phyloP scores from a whole-genome alignment of 192 early-diverging fungal species.

The Phycomyces blakesleeanus region DNA sequence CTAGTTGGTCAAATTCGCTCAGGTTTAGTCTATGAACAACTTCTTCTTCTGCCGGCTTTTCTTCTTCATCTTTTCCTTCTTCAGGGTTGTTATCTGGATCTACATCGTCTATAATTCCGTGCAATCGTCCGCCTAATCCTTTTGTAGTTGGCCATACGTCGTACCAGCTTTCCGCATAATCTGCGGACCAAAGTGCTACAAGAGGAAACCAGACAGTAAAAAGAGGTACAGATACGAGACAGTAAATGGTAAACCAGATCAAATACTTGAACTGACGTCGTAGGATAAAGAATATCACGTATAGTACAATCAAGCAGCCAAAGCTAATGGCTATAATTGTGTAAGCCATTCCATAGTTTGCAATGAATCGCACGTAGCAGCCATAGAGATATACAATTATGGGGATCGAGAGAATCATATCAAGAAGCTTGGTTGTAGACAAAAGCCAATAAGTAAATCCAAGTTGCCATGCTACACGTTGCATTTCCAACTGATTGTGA shows the following conservation, averaged over 20 bases:
- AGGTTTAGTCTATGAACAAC: conserved; percentile 19
- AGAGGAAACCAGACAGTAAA: conserved; percentile 37
- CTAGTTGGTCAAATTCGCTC: conserved; percentile 23
- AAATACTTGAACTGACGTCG: conserved; percentile 36
- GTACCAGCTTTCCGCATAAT: conserved; percentile 33
- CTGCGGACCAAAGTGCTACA: conserved; percentile 22
- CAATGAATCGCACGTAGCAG: conserved; percentile 27
- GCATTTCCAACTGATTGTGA: conserved; percentile 36
- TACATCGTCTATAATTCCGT: conserved; percentile 29
- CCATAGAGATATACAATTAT: conserved; percentile 33
- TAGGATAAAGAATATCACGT: conserved; percentile 31
- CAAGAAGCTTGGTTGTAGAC: conserved; percentile 28
- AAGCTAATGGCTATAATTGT: conserved; percentile 23
- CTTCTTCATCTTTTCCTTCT: conserved; percentile 10
- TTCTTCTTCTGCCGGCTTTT: not conserved
- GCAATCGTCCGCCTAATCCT: conserved; percentile 20
- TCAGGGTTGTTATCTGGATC: not conserved
- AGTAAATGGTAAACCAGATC: conserved; percentile 32
- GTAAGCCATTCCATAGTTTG: conserved; percentile 20
- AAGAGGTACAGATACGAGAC: conserved; percentile 24
- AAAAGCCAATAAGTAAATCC: conserved; percentile 31
- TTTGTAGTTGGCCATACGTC: conserved; percentile 32
- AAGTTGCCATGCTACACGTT: conserved; percentile 16
- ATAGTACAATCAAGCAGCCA: conserved; percentile 16
- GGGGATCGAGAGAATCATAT: conserved; percentile 27